phyloP scores from a whole-genome alignment of 176 grass and related monocot species.

The Aegilops sharonensis region DNA sequence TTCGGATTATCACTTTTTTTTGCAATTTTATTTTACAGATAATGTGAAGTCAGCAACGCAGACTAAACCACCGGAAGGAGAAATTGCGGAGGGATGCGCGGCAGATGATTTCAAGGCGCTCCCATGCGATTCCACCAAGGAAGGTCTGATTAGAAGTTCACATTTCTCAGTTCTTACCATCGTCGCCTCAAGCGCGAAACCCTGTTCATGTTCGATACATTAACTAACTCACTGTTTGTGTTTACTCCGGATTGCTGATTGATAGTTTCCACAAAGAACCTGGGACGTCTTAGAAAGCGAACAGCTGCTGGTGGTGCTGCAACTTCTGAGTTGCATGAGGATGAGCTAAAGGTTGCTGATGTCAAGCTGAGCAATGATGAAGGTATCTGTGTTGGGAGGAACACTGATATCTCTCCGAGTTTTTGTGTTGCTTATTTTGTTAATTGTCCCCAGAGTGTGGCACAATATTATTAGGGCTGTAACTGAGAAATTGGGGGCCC shows the following conservation, averaged over 20 bases:
- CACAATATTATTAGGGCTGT: no score
- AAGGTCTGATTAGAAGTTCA: constrained; percentile 8
- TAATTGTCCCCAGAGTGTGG: neutral
- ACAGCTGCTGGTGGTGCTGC: neutral
- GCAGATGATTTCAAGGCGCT: neutral
- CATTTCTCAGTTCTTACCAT: neutral
- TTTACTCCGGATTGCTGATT: neutral
- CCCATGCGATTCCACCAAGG: neutral
- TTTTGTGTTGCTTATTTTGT: neutral
- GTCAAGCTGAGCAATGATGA: neutral
- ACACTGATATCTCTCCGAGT: neutral
- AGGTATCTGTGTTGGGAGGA: constrained; percentile 21
- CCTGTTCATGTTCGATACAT: neutral
- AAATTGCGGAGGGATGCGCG: neutral
- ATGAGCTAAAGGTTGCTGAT: neutral
- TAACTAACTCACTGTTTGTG: neutral
- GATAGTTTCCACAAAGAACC: neutral
- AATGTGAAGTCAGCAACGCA: neutral
- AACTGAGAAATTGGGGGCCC: no score
- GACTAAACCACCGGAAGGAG: neutral
- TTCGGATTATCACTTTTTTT: neutral
- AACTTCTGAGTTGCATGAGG: neutral
- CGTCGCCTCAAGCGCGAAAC: neutral
- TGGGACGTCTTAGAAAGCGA: constrained; percentile 5
- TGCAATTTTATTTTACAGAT: constrained; percentile 10